phyloP scores from a whole-genome alignment of 306 rosid genomes.

The Trifolium fragiferum region DNA sequence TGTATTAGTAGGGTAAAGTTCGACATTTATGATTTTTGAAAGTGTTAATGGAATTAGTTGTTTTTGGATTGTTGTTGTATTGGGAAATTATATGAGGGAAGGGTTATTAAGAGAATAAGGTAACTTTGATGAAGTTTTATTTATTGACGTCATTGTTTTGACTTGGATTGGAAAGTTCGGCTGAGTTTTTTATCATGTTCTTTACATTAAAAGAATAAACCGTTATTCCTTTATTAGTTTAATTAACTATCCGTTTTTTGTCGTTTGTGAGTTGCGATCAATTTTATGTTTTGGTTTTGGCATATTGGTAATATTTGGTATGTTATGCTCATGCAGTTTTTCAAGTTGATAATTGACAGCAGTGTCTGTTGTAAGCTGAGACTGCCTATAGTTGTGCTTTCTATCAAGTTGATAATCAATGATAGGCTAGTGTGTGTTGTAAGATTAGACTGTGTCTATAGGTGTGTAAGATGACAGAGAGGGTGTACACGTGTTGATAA shows the following conservation, averaged over 20 bases:
- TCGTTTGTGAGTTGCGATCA: conserved; percentile 2
- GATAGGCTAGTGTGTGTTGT: conserved; percentile 6
- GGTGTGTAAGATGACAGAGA: neutral
- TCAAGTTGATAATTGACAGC: conserved; percentile 24
- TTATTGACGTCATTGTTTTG: conserved; percentile 4
- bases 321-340: too few species aligned
- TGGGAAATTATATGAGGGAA: neutral
- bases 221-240: neutral
- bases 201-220: neutral
- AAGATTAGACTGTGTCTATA: neutral
- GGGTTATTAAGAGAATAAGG: neutral
- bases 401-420: neutral
- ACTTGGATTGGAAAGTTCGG: conserved; percentile 18
- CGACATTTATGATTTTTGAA: neutral
- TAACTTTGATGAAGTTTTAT: neutral
- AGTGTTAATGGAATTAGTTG: neutral
- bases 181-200: neutral
- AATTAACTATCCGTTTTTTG: neutral
- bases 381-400: neutral
- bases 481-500: neutral
- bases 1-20: neutral
- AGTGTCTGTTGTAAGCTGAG: neutral
- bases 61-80: conserved; percentile 19
- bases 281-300: conserved; percentile 20
- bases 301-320: too few species aligned